phyloP scores from a whole-genome alignment of 306 rosid species.

The Acacia confusa region DNA sequence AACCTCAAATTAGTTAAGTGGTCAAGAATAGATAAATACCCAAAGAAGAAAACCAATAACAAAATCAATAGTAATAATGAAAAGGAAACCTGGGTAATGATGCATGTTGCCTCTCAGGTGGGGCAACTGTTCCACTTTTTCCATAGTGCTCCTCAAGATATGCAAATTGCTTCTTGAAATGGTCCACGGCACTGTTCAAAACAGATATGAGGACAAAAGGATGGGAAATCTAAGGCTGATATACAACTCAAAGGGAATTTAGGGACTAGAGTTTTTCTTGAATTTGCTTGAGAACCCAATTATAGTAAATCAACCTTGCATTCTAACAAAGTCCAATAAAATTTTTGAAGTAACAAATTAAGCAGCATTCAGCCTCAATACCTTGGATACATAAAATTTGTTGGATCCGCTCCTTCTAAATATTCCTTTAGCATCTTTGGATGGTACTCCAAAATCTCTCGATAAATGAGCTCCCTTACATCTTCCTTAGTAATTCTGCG shows the following conservation, averaged over 20 bases:
- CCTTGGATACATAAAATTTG: conserved; percentile 99
- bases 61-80: neutral
- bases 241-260: neutral
- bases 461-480: conserved; percentile 93
- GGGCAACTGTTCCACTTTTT: conserved; percentile 74
- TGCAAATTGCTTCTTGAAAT: conserved; percentile 97
- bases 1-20: conserved; percentile 34
- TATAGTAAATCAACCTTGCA: too few species aligned
- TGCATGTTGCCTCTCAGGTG: conserved; percentile 96
- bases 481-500: conserved; percentile 98
- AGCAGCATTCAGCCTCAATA: conserved; percentile 21
- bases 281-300: too few species aligned
- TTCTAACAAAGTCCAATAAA: too few species aligned
- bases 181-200: conserved; percentile 88
- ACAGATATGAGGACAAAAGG: neutral
- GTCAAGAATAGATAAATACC: conserved; percentile 16
- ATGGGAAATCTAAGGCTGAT: neutral
- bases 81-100: conserved; percentile 80
- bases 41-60: conserved; percentile 18
- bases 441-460: conserved; percentile 93
- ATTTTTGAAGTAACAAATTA: too few species aligned
- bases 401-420: conserved; percentile 96
- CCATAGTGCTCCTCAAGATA: conserved; percentile 95
- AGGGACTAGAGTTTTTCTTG: neutral
- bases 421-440: conserved; percentile 93